These are phyloP conservation scores for Leccinum incarnatum DNA, from an alignment of 768 basidiomycete species.

Conservation along the genomic window DNA sequence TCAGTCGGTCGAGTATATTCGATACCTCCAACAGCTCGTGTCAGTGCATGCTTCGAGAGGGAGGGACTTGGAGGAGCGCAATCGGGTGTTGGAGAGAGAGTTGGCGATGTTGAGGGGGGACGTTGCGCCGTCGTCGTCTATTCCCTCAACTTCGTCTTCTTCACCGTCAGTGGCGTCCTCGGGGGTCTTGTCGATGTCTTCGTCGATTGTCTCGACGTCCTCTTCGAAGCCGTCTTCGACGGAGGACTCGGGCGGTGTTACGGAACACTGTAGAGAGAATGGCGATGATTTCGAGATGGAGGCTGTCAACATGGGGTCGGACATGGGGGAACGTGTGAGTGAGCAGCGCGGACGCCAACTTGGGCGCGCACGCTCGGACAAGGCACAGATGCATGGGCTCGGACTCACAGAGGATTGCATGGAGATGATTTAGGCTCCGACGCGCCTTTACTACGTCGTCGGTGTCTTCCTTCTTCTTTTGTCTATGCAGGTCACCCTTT, in stretches of 20 bases:
- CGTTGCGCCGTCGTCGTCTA: conserved; percentile 5
- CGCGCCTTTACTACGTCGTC: neutral
- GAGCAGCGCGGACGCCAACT: conserved; percentile 20
- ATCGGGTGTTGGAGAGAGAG: conserved; percentile 41
- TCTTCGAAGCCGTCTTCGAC: conserved; percentile 13
- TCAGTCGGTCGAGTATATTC: conserved; percentile 51
- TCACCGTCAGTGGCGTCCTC: conserved; percentile 21
- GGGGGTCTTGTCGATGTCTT: conserved; percentile 17
- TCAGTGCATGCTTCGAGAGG: conserved; percentile 75
- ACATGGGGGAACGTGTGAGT: neutral
- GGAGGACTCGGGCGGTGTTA: neutral
- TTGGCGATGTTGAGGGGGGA: conserved; percentile 25
- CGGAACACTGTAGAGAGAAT: neutral
- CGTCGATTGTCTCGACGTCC: conserved; percentile 2
- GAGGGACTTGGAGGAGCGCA: conserved; percentile 73
- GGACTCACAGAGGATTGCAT: conserved; percentile 13
- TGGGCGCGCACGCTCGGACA: conserved; percentile 17
- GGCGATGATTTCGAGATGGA: conserved; percentile 23
- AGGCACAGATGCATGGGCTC: conserved; percentile 7
- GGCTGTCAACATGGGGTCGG: neutral
- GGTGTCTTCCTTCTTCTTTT: neutral
- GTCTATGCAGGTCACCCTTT: neutral
- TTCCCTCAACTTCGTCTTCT: conserved; percentile 15
- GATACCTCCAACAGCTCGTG: conserved; percentile 86
- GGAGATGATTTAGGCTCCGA: conserved; percentile 16